Evolutionary conservation across 495 filamentous ascomycete species (phyloP).

Genomic region (Aspergillus cavernicola): DNA sequence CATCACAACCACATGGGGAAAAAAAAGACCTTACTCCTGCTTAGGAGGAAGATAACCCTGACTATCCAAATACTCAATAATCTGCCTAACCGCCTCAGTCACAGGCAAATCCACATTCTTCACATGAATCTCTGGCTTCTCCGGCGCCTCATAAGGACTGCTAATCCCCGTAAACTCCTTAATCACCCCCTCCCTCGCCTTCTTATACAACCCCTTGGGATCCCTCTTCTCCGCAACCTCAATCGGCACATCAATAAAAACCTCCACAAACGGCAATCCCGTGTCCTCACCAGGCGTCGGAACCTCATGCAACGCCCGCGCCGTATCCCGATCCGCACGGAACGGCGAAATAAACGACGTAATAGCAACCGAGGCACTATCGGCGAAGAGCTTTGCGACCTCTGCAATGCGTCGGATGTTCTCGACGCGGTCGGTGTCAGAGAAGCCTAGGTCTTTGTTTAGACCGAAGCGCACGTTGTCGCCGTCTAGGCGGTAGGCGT

Average conservation of each 20-base stretch:
- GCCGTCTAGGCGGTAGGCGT: constrained; percentile 91
- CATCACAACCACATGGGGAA: too few relatives aligned
- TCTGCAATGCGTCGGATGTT: constrained; percentile 96
- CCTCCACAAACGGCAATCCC: constrained; percentile 82
- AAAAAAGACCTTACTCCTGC: constrained; percentile 35
- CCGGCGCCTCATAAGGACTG: constrained; percentile 90
- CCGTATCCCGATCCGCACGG: constrained; percentile 74
- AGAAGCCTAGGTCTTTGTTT: constrained; percentile 96
- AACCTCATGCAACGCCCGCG: constrained; percentile 70
- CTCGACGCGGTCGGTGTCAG: constrained; percentile 87
- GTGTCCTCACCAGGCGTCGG: constrained; percentile 45
- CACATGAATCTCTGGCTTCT: constrained; percentile 80
- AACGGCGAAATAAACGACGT: constrained; percentile 98
- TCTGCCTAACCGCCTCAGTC: constrained; percentile 78
- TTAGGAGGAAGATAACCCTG: constrained; percentile 57
- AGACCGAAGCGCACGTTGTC: constrained; percentile 98
- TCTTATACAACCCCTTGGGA: constrained; percentile 97
- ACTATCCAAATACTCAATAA: constrained; percentile 72
- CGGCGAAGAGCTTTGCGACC: constrained; percentile 94
- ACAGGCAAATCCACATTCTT: constrained; percentile 71
- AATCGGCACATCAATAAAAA: constrained; percentile 83
- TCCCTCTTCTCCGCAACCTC: constrained; percentile 91
- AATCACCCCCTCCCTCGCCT: constrained; percentile 86
- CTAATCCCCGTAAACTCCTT: constrained; percentile 94
- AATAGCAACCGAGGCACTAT: constrained; percentile 78